Conservation (phyloP, 2,329 filamentous ascomycete genomes). For the Cytospora leucostoma region DNA sequence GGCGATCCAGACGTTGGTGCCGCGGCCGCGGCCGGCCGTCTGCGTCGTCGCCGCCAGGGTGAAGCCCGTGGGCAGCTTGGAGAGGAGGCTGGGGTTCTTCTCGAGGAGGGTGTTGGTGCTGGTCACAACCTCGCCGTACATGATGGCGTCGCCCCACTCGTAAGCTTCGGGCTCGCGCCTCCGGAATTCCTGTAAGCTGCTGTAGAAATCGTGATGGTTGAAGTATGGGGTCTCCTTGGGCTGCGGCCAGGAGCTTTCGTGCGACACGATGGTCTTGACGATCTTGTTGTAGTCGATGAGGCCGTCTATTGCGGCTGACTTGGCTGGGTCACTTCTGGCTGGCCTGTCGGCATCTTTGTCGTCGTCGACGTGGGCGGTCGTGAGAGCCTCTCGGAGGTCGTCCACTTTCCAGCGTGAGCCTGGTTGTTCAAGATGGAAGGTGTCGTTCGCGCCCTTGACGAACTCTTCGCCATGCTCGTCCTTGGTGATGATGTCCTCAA, state of each 20-base stretch:
- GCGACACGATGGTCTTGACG: slow-evolving; percentile 72
- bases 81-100: slow-evolving; percentile 82
- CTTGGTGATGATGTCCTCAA: slow-evolving; percentile 66
- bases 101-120: slow-evolving; percentile 93
- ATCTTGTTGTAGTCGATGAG: slow-evolving; percentile 75
- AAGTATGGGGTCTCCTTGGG: slow-evolving; percentile 80
- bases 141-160: slow-evolving; percentile 73
- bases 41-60: slow-evolving; percentile 86
- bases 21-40: slow-evolving; percentile 83
- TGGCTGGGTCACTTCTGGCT: slow-evolving; percentile 22
- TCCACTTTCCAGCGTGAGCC: slow-evolving; percentile 61
- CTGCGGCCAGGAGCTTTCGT: slow-evolving; percentile 68
- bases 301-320: slow-evolving; percentile 48
- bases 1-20: slow-evolving; percentile 92
- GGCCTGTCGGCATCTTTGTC: slow-evolving; percentile 14
- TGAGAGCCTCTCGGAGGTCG: slow-evolving; percentile 56
- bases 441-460: slow-evolving; percentile 80
- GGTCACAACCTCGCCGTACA: slow-evolving; percentile 91
- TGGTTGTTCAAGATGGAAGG: slow-evolving; percentile 74
- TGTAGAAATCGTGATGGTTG: slow-evolving; percentile 78
- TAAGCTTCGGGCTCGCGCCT: slow-evolving; percentile 55
- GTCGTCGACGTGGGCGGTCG: slow-evolving; percentile 35
- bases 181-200: slow-evolving; percentile 69
- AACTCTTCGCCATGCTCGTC: slow-evolving; percentile 65
- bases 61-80: slow-evolving; percentile 79